A percentile compares a stretch with the other conserved stretches of the same genome.
Evolutionary conservation across 768 basidiomycete species (phyloP).

Genomic region (Lactarius hatsudake): DNA sequence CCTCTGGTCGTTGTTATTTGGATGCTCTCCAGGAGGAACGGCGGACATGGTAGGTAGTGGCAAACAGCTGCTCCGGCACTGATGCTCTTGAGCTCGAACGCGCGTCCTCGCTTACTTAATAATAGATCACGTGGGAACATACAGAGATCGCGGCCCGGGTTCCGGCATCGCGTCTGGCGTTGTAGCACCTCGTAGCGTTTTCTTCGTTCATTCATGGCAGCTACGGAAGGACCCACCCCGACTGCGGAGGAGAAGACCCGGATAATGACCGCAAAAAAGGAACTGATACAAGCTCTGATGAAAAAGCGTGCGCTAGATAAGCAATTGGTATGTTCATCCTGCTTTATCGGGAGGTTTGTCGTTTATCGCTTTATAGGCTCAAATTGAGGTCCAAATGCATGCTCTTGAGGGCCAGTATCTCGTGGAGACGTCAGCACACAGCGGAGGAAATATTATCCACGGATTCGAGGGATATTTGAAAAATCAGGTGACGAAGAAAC

Average conservation of each 20-base stretch:
- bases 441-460: conserved; percentile 83
- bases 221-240: conserved; percentile 41
- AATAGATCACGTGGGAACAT: not conserved
- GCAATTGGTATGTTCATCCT: conserved; percentile 54
- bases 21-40: conserved; percentile 19
- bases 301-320: conserved; percentile 77
- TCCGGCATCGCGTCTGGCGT: conserved; percentile 12
- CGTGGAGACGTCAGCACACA: conserved; percentile 70
- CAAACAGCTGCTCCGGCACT: not conserved
- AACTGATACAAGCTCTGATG: conserved; percentile 67
- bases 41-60: conserved; percentile 18
- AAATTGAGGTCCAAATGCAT: conserved; percentile 76
- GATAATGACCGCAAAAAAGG: conserved; percentile 72
- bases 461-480: conserved; percentile 88
- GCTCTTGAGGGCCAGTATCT: conserved; percentile 74
- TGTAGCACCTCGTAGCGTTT: not conserved
- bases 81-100: conserved; percentile 9
- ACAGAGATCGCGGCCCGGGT: not conserved
- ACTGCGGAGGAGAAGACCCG: conserved; percentile 66
- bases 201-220: conserved; percentile 26
- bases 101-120: conserved; percentile 23
- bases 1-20: conserved; percentile 15
- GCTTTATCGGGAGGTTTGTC: not conserved
- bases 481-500: conserved; percentile 65
- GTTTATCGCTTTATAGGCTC: conserved; percentile 48